Evolutionary conservation across 169 alveolate genomes (phyloP), one percentile per base, ranked within the genome.

Genomic region (Plasmodium berghei): DNA sequence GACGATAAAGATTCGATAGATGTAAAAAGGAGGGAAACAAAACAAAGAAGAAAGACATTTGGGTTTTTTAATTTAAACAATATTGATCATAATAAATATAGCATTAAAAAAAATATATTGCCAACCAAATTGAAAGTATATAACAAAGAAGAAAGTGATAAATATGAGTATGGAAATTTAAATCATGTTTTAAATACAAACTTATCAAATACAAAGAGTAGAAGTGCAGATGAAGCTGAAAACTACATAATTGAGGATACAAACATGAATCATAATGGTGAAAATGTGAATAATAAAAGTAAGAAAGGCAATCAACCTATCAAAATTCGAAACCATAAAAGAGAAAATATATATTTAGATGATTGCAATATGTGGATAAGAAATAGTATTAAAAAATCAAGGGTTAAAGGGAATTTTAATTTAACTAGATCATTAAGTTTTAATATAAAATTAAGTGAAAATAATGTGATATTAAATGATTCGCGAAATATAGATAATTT

Each of bases 311-410:
- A 10, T 5, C 26, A 16, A 9, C 0, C 67, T 9, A 12, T 24
- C 4, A 58, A 9, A n/a, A 24, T 16, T 26, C 22, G 6, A 26
- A 49, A 18, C 58, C 14, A 24, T 42, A 75, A 75, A 10, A 63
- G 89, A 28, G 54, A 75, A 26, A 75, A 75, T 56, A 75, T 75
- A 14, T 75, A 75, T 70, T 34, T 75, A 22, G 89, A 75, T 52
- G 89, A 75, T 20, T 75, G 89, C 26, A 75, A 75, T 58, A 64
- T 75, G 69, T 75, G 89, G 89, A 62, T 75, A 66, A 75, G 64
- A 2, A 75, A 70, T 8, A 58, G 40, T 6, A 63, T 75, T 66
- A 75, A 63, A n/a, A 75, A 75, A 28, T 24, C 64, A 46, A 83
- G 69, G 55, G 42, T 9, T 26, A 73, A 24, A 8, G 42, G 26